A percentile compares a stretch with the other conserved stretches of the same genome.
phyloP scores from a whole-genome alignment of 225 moss, liverwort and hornwort species.

The Physcomitrellopsis africana region DNA sequence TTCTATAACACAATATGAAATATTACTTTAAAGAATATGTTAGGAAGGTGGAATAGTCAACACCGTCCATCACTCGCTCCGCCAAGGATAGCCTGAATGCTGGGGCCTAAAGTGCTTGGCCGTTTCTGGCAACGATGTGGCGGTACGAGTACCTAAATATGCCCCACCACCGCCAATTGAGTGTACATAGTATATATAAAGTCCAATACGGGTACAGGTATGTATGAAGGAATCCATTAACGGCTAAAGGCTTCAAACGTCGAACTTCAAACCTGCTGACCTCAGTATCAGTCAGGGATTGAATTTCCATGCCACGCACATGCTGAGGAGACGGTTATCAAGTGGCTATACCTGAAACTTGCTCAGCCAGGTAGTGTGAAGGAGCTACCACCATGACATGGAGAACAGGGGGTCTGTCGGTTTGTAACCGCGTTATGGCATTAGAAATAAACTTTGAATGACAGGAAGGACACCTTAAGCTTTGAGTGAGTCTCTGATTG shows the following conservation, averaged over 20 bases:
- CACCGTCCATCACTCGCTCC: constrained; percentile 12
- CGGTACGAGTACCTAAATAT: constrained; percentile 10
- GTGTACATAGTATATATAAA: background rate
- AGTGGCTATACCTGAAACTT: background rate
- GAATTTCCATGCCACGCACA: constrained; percentile 20
- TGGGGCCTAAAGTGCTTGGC: background rate
- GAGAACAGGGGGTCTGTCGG: too few relatives aligned
- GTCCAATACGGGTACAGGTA: too few relatives aligned
- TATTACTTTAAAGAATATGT: too few relatives aligned
- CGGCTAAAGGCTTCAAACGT: too few relatives aligned
- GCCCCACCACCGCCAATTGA: constrained; percentile 28
- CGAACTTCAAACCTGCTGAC: background rate
- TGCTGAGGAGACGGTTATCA: background rate
- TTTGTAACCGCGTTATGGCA: too few relatives aligned
- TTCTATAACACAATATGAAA: too few relatives aligned
- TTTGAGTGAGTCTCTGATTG: background rate
- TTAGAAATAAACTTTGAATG: too few relatives aligned
- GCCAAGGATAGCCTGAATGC: constrained; percentile 10
- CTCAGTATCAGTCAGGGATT: background rate
- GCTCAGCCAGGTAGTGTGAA: constrained; percentile 5
- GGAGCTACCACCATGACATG: background rate
- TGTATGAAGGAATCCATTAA: too few relatives aligned
- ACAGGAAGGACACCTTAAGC: too few relatives aligned
- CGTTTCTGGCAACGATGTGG: constrained; percentile 2
- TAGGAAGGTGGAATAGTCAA: too few relatives aligned